A percentile compares a stretch with the other conserved stretches of the same genome.
Conservation (phyloP, 2,329 filamentous ascomycete genomes). For the Aspergillus aculeatinus region DNA sequence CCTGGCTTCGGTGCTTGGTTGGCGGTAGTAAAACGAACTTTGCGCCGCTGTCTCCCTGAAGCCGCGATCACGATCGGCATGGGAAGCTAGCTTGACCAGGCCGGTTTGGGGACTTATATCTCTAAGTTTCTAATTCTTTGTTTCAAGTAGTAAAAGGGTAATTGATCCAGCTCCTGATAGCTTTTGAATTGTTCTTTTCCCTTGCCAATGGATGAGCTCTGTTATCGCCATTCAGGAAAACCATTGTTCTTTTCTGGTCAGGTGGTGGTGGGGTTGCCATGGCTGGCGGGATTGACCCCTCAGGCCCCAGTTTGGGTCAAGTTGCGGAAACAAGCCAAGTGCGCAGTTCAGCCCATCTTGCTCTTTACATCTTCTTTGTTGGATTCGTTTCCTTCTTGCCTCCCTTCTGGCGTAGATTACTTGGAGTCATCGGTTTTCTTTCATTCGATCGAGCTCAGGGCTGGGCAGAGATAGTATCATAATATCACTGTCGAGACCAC, state of each 20-base stretch:
- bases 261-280: background rate
- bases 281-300: background rate
- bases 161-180: background rate
- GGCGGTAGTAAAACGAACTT: conserved; percentile 39
- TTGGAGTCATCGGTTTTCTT: too few relatives aligned
- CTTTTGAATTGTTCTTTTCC: conserved; percentile 13
- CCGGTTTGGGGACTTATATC: background rate
- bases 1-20: conserved; percentile 22
- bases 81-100: conserved; percentile 5
- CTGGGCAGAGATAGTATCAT: background rate
- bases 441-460: background rate
- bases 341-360: conserved; percentile 10
- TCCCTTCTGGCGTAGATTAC: background rate
- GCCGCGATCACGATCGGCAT: conserved; percentile 35
- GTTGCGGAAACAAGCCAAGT: conserved; percentile 15
- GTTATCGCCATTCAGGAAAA: conserved; percentile 3
- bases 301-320: conserved; percentile 10
- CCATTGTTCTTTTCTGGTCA: conserved; percentile 19
- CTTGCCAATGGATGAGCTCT: conserved; percentile 2
- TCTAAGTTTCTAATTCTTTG: background rate
- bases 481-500: background rate
- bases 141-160: background rate
- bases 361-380: background rate
- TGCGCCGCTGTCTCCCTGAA: conserved; percentile 37
- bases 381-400: background rate